These are phyloP conservation scores for Adansonia madagascariensis DNA, from an alignment of 441 rosid genomes.

Conservation along the genomic window DNA sequence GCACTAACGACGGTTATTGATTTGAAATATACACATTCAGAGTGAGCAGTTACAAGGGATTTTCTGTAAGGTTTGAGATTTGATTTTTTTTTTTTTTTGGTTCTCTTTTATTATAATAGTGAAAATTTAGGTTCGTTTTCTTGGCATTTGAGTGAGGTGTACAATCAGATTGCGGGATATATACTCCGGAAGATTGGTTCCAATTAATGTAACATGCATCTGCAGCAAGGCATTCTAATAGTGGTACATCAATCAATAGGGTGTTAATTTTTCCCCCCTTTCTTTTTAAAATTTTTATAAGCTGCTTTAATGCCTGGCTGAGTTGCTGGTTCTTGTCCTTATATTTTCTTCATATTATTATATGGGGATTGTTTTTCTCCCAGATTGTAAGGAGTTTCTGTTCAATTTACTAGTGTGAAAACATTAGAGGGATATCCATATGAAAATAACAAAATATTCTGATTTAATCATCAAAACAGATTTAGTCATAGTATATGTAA, in stretches of 20 bases:
- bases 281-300: constrained; percentile 19
- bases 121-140: constrained; percentile 42
- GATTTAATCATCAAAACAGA: constrained; percentile 32
- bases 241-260: constrained; percentile 40
- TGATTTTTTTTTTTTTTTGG: constrained; percentile 24
- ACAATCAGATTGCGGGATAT: constrained; percentile 58
- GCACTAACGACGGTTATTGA: constrained; percentile 48
- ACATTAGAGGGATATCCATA: constrained; percentile 38
- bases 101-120: constrained; percentile 29
- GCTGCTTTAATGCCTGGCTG: constrained; percentile 41
- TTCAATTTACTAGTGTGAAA: no score
- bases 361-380: constrained; percentile 39
- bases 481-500: constrained; percentile 21
- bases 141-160: constrained; percentile 63
- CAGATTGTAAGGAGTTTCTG: constrained; percentile 26
- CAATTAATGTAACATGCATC: constrained; percentile 45
- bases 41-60: constrained; percentile 49
- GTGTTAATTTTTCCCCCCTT: constrained; percentile 28
- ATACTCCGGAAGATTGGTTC: constrained; percentile 50
- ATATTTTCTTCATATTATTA: constrained; percentile 32
- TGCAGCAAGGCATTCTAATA: constrained; percentile 33
- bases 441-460: constrained; percentile 38
- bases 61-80: constrained; percentile 58
- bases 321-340: constrained; percentile 41
- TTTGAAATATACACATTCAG: constrained; percentile 42